phyloP scores from a whole-genome alignment of 2,329 filamentous ascomycete species.

The Aspergillus jensenii region DNA sequence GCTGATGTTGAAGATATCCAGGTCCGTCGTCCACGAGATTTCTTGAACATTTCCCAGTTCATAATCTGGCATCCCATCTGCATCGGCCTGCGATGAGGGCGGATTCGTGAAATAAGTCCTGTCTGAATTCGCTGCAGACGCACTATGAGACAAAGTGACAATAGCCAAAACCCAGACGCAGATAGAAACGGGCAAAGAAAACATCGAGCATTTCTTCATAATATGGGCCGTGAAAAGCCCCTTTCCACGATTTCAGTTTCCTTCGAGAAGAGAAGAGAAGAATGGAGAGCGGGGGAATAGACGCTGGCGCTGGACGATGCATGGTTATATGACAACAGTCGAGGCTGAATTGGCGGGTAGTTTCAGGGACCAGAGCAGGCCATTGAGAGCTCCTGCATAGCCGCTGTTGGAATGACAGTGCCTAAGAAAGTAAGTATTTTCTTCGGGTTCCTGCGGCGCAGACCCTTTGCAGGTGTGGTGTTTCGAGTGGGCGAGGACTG shows the following conservation, averaged over 20 bases:
- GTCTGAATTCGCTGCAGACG: not conserved
- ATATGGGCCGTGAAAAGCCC: not conserved
- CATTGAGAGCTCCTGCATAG: constrained; percentile 2
- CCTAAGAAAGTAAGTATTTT: not conserved
- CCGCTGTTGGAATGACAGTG: not conserved
- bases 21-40: constrained; percentile 4
- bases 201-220: not conserved
- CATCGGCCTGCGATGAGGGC: not conserved
- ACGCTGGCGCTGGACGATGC: not conserved
- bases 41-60: not conserved
- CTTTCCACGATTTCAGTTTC: not conserved
- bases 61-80: not conserved
- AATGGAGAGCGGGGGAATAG: not conserved
- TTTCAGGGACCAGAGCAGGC: constrained; percentile 1
- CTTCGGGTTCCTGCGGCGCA: not conserved
- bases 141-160: not conserved
- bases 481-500: not conserved
- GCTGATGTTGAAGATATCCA: constrained; percentile 4
- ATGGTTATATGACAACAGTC: not conserved
- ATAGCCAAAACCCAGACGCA: not conserved
- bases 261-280: not conserved
- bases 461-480: not conserved
- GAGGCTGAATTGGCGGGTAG: not conserved
- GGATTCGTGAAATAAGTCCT: constrained; percentile 3
- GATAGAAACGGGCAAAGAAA: not conserved